phyloP scores from a whole-genome alignment of 129 eudicot genomes.

The Sambucus nigra region DNA sequence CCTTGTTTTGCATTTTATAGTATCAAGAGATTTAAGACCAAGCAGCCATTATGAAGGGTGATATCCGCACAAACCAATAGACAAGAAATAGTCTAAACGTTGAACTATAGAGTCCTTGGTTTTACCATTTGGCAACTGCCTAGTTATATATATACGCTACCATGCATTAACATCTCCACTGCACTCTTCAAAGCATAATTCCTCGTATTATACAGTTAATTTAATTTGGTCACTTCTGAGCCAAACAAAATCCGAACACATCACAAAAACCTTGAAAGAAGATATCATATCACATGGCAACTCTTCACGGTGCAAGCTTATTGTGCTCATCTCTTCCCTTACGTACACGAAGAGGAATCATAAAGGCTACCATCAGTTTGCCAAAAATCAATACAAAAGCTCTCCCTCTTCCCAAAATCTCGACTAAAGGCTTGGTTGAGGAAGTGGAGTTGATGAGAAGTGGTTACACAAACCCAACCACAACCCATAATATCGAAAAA shows the following conservation, averaged over 20 bases:
- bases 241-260: background rate
- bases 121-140: background rate
- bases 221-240: background rate
- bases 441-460: background rate
- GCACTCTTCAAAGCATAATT: background rate
- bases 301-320: slow-evolving; percentile 12
- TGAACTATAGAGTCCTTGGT: background rate
- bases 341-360: background rate
- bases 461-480: background rate
- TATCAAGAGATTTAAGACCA: background rate
- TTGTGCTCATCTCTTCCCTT: slow-evolving; percentile 2
- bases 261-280: background rate
- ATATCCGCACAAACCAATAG: background rate
- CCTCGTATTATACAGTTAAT: background rate
- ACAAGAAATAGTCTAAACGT: slow-evolving; percentile 6
- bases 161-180: background rate
- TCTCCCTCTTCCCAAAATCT: slow-evolving; percentile 4
- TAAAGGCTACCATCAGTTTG: slow-evolving; percentile 1
- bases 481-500: background rate
- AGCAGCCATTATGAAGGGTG: background rate
- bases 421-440: background rate
- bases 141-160: background rate
- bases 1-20: too few species aligned
- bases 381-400: slow-evolving; percentile 7
- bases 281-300: slow-evolving; percentile 4